Evolutionary conservation across 1,284 basidiomycete species (phyloP).

Genomic region (Hemileia vastatrix): DNA sequence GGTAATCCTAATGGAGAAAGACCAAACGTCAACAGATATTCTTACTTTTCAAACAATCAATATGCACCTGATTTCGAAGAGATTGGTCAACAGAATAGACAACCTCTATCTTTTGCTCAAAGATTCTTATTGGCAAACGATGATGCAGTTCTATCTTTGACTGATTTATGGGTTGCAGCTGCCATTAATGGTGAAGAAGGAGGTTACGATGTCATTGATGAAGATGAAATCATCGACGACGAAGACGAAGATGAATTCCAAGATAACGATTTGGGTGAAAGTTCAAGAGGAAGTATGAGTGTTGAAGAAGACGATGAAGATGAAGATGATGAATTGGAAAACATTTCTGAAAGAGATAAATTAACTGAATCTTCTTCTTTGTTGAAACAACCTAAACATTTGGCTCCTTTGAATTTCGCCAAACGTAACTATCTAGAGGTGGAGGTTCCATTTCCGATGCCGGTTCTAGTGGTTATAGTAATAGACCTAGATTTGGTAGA

Average conservation of each 20-base stretch:
- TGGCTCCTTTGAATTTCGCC: constrained; percentile 39
- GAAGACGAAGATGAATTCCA: constrained; percentile 32
- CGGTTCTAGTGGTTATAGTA: constrained; percentile 1
- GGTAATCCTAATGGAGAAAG: too few species aligned
- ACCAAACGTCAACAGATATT: too few species aligned
- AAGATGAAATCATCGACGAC: constrained; percentile 47
- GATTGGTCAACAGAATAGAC: constrained; percentile 6
- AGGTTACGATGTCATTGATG: constrained; percentile 48
- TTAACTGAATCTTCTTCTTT: not conserved
- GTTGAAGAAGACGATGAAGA: constrained; percentile 3
- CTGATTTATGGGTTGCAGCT: constrained; percentile 84
- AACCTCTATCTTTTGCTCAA: constrained; percentile 58
- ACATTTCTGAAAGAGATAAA: too few species aligned
- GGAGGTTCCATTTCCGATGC: constrained; percentile 25
- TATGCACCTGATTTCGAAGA: constrained; percentile 19
- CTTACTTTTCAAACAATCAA: too few species aligned
- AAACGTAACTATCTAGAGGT: constrained; percentile 28
- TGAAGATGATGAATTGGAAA: not conserved
- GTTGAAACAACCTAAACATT: constrained; percentile 23
- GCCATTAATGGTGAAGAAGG: constrained; percentile 64
- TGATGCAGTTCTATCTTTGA: constrained; percentile 74
- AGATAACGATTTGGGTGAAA: too few species aligned
- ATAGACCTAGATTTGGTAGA: constrained; percentile 26
- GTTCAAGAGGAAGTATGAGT: too few species aligned
- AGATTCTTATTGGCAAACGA: constrained; percentile 59